A percentile compares a stretch with the other conserved stretches of the same genome.
Conservation (phyloP, 352 stramenopile genomes). For the Elongisporangium undulatum region DNA sequence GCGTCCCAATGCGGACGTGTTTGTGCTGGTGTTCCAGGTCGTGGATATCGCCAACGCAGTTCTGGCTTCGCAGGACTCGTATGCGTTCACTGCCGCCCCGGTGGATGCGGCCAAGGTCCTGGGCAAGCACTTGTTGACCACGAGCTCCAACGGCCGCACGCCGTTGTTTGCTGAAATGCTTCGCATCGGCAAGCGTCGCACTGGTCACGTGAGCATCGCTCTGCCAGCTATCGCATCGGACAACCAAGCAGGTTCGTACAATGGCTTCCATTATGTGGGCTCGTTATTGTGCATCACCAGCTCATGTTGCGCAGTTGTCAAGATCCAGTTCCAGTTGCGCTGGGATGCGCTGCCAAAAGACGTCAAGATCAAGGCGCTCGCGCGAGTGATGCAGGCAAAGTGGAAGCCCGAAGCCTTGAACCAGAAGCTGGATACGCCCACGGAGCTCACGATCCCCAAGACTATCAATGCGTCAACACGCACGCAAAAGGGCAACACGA, state of each 20-base stretch:
- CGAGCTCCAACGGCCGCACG: slow-evolving; percentile 18
- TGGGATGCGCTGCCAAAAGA: slow-evolving; percentile 38
- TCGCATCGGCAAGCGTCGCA: slow-evolving; percentile 37
- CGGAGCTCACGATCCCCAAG: slow-evolving; percentile 38
- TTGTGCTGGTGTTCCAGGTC: slow-evolving; percentile 55
- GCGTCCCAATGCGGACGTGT: slow-evolving; percentile 33
- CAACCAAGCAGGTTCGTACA: slow-evolving; percentile 41
- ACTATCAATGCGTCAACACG: slow-evolving; percentile 17
- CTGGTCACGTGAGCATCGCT: slow-evolving; percentile 45
- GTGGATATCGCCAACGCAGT: slow-evolving; percentile 52
- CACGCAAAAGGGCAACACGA: slow-evolving; percentile 16
- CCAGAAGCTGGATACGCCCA: slow-evolving; percentile 16
- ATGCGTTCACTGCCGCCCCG: slow-evolving; percentile 29
- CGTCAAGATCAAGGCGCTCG: slow-evolving; percentile 38
- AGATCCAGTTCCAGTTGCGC: slow-evolving; percentile 44
- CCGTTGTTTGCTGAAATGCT: slow-evolving; percentile 68
- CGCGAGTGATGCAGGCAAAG: slow-evolving; percentile 30
- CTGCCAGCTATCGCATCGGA: slow-evolving; percentile 37
- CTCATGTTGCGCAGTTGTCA: slow-evolving; percentile 29
- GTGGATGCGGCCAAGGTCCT: slow-evolving; percentile 9
- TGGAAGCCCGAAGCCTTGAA: slow-evolving; percentile 18
- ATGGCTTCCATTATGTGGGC: neutral
- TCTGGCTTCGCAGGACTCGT: slow-evolving; percentile 25
- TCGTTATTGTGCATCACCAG: neutral
- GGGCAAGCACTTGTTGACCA: slow-evolving; percentile 45